Evolutionary conservation across 2,329 filamentous ascomycete species (phyloP), one percentile per base, ranked within the genome.

Genomic region (Dothistroma pini): DNA sequence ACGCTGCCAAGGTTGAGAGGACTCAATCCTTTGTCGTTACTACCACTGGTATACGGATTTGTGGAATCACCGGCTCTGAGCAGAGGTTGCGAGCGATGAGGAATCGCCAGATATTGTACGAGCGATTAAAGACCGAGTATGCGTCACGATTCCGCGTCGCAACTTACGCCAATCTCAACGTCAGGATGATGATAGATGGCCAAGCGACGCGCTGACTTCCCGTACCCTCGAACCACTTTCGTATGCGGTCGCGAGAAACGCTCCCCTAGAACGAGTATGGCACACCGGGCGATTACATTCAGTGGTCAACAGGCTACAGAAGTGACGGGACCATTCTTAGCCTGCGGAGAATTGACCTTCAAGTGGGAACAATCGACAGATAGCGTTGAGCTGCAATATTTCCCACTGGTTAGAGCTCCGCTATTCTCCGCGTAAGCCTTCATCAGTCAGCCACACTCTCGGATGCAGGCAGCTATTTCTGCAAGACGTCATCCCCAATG

Each of bases 321-420:
- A n/a, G n/a, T n/a, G n/a, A n/a, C n/a, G n/a, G 48, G 29, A n/a
- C 22, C 9, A 4, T n/a, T 31, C 12, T 51, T 9, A 51, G 48
- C 22, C 48, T 29, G 16, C 29, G 22, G 29, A 51, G 22, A 25
- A 51, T 29, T 51, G 12, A 14, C 48, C 21, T 50, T 1, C 4
- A 50, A n/a, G 12, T 11, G 48, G 21, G 5, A 9, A 29, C 48
- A 29, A 29, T 19, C 48, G 12, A 29, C 12, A 29, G 48, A 51
- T 51, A 51, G 48, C 48, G 48, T 51, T 51, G 48, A 51, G 48
- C 48, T 51, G 48, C 48, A 51, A 51, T 29, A 21, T 35, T 53
- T 31, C 29, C 25, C 25, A 35, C 51, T 53, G 51, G 51, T 29
- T 19, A 11, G 19, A 32, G n/a, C 25, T 32, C 51, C 51, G 16